Base-by-base conservation (phyloP, 768 basidiomycete genomes). In the Termitomyces bulborhizus region DNA sequence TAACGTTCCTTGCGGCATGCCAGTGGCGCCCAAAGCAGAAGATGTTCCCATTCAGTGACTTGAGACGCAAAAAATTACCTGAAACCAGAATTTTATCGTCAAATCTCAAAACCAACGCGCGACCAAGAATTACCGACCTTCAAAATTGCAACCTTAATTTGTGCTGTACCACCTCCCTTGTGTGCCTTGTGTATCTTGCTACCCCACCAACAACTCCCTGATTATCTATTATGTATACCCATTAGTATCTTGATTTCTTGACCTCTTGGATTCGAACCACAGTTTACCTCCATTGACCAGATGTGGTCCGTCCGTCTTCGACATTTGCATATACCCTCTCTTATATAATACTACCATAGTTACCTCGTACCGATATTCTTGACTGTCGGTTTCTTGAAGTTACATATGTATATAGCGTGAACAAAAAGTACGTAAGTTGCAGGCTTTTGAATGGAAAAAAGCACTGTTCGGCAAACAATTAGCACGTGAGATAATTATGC, bases 1-100 rank as follows among this genome's bases (percentile, higher is more conserved):
- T 63, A 80, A 68, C 60, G 76, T 88, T 58, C 67, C 75, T 49
- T 75, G 73, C 57, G 83, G 82, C 7, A 65, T 71, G 18, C 76
- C 78, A 9, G 74, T 70, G 57, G 57, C 69, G 51, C 61, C 65
- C 32, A 75, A 82, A 56, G 71, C 74, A 46, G 74, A 81, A 71
- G 73, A 77, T 44, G 75, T 86, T 49, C 64, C 70, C 56, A 74
- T 85, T 65, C 71, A 64, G 69, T 79, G 68, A 79, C 67, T 55
- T 62, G 55, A 65, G 57, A 56, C 34, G 46, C n/a, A n/a, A 32
- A 26, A 48, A 43, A 55, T 2, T 21, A 21, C 21, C 21, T 21
- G 5, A 16, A 29, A 9, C 37, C 48, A 26, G 16, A 39, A 37
- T 12, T 37, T 16, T 9, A 32, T 32, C 31, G 9, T 32, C 31